Conservation (phyloP, 768 basidiomycete species). For the Paxillus rubicundulus region DNA sequence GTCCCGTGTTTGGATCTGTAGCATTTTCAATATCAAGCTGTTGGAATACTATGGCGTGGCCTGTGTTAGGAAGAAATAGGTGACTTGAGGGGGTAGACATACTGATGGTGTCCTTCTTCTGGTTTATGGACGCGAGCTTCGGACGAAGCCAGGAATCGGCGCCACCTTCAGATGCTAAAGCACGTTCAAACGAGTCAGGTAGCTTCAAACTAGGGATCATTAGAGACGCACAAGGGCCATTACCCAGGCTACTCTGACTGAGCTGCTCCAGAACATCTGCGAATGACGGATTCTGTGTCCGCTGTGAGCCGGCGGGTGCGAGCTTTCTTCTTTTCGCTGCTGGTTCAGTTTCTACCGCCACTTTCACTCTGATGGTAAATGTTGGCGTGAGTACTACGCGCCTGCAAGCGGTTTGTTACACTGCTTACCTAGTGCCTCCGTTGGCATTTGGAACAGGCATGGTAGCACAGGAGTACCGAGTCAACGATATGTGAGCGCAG, state of each 20-base stretch:
- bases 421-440: constrained; percentile 15
- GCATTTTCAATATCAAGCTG: constrained; percentile 91
- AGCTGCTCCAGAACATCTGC: constrained; percentile 62
- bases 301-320: constrained; percentile 32
- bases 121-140: constrained; percentile 49
- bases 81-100: constrained; percentile 17
- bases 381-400: constrained; percentile 5
- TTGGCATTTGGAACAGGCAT: constrained; percentile 19
- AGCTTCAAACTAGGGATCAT: neutral
- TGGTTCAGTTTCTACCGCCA: constrained; percentile 32
- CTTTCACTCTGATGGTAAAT: constrained; percentile 23
- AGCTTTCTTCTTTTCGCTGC: constrained; percentile 56
- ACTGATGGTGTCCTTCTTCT: constrained; percentile 69
- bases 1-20: constrained; percentile 39
- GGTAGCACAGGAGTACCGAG: neutral
- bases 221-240: constrained; percentile 40
- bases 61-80: neutral
- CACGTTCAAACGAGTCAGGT: neutral
- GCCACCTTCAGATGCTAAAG: constrained; percentile 70
- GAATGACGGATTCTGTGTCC: constrained; percentile 44
- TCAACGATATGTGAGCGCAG: neutral
- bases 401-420: neutral
- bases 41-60: constrained; percentile 69
- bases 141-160: constrained; percentile 75
- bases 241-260: constrained; percentile 46